Percentiles rank a stretch among this genome's conserved stretches.
Evolutionary conservation across 306 rosid genomes (phyloP).

Genomic region (Leucaena leucocephala): DNA sequence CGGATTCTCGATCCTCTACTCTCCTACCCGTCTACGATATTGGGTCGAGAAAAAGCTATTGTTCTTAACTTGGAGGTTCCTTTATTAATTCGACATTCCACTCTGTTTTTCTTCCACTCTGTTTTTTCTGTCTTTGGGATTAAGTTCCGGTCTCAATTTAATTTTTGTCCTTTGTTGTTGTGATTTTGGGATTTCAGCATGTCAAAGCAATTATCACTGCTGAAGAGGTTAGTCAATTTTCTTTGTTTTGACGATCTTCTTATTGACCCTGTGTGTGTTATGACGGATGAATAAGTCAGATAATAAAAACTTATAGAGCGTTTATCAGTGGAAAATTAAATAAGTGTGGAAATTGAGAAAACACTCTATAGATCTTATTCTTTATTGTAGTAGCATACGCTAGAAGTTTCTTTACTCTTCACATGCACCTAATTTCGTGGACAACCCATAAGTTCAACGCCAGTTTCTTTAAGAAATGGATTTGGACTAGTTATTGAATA

Average conservation of each 20-base stretch:
- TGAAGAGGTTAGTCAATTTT: slow-evolving; percentile 72
- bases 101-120: background rate
- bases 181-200: slow-evolving; percentile 63
- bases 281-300: background rate
- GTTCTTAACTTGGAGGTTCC: slow-evolving; percentile 92
- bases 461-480: slow-evolving; percentile 9
- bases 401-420: background rate
- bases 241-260: background rate
- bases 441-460: background rate
- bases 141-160: background rate
- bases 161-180: background rate
- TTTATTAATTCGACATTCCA: background rate
- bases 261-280: background rate
- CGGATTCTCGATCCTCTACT: slow-evolving; percentile 89
- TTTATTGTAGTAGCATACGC: background rate
- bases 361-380: background rate
- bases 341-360: background rate
- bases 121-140: background rate
- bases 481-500: background rate
- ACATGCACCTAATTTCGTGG: background rate
- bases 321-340: background rate
- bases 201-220: slow-evolving; percentile 96
- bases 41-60: slow-evolving; percentile 90
- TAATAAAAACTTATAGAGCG: background rate
- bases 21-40: slow-evolving; percentile 85